Conservation (phyloP, 768 basidiomycete genomes). For the Kwoniella pini region DNA sequence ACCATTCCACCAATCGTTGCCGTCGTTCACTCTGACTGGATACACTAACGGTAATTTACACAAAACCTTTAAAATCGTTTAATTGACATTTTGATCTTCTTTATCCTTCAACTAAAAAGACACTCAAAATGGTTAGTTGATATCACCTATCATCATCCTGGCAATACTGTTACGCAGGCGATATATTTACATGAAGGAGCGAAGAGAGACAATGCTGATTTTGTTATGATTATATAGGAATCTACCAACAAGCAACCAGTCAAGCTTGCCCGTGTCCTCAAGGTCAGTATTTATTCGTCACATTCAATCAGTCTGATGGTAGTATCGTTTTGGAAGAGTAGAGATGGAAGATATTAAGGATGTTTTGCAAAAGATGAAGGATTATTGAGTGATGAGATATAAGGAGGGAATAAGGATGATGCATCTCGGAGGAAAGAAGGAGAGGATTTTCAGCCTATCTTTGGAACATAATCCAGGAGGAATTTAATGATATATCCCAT, state of each 20-base stretch:
- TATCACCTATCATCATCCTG: not conserved
- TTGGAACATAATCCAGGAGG: too few species aligned
- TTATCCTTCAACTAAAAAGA: constrained; percentile 18
- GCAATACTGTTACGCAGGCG: not conserved
- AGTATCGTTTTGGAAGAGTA: not conserved
- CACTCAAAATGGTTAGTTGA: constrained; percentile 26
- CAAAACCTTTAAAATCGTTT: constrained; percentile 4
- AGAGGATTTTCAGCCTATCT: too few species aligned
- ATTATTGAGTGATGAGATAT: too few species aligned
- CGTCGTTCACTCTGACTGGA: not conserved
- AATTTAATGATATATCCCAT: too few species aligned
- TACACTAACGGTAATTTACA: not conserved
- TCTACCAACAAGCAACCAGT: constrained; percentile 62
- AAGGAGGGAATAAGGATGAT: too few species aligned
- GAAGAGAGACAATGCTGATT: constrained; percentile 18
- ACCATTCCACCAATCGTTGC: not conserved
- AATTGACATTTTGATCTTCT: not conserved
- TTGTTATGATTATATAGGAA: constrained; percentile 37
- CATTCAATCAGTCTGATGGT: not conserved
- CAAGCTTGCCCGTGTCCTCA: constrained; percentile 96
- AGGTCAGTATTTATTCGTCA: constrained; percentile 60
- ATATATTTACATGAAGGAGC: not conserved
- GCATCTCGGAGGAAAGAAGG: too few species aligned
- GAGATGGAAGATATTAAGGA: too few species aligned
- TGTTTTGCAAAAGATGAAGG: too few species aligned